Evolutionary conservation across 2,329 filamentous ascomycete genomes (phyloP), one percentile per base, ranked within the genome.

Genomic region (Aspergillus hiratsukae): DNA sequence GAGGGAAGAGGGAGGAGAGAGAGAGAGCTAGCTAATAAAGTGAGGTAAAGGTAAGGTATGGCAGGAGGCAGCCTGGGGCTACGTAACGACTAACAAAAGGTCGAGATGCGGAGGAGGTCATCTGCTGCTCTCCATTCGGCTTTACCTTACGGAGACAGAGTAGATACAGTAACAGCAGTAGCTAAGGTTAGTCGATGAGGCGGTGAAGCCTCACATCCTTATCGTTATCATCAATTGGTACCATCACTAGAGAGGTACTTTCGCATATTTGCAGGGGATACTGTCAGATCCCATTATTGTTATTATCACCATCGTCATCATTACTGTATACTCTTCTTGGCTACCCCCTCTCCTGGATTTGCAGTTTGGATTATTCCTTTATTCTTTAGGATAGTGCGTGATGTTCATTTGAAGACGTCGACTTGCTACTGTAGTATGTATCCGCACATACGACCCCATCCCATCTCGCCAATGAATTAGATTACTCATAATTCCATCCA

Each of bases 191-290:
- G 23, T 3, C 9, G 35, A 37, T 21, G 64, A 62, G 64, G 69
- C 68, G 69, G 69, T 68, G 62, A 65, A 61, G 52, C 51, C 51
- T 45, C 56, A 51, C 50, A 43, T 23, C n/a, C 3, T 43, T 43
- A 43, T 21, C 19, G 9, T 9, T 2, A 43, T 43, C 3, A 19
- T 43, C n/a, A n/a, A 43, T 43, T 43, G 40, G 40, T 43, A 23
- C 19, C 4, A 19, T 46, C 19, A 25, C 10, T 17, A n/a, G n/a
- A n/a, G n/a, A 6, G 5, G 14, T 35, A 37, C 14, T 14, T 37
- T 8, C 6, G 31, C 31, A 37, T 37, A 17, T 14, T 37, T 37
- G 31, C 31, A 37, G 31, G 31, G 1, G 14, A 35, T 14, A 35
- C 31, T 5, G 14, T 35, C 14, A 35, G 31, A 35, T 35, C 14